Evolutionary conservation across 352 stramenopile species (phyloP).

Genomic region (Blastocystis sp.): DNA sequence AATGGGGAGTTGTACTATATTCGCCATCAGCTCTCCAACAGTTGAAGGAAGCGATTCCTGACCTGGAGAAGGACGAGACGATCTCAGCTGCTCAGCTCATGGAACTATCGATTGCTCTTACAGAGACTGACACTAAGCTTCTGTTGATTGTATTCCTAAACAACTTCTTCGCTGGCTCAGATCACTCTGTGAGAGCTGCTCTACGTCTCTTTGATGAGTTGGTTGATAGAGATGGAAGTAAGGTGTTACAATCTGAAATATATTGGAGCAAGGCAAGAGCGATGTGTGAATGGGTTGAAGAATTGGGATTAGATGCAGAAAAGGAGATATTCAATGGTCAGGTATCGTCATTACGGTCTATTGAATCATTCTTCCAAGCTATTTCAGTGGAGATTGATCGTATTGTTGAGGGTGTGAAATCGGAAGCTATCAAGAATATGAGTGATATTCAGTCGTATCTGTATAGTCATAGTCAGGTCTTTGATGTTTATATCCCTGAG

Average conservation of each 20-base stretch:
- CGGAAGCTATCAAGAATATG: not conserved
- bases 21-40: not conserved
- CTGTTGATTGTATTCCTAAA: slow-evolving; percentile 25
- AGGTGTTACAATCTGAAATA: not conserved
- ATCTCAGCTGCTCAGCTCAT: not conserved
- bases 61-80: not conserved
- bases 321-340: slow-evolving; percentile 5
- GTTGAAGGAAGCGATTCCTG: not conserved
- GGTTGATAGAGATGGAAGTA: not conserved
- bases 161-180: not conserved
- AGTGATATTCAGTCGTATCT: not conserved
- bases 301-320: not conserved
- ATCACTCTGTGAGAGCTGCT: not conserved
- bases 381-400: not conserved
- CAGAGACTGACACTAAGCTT: not conserved
- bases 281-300: not conserved
- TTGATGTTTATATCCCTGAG: not conserved
- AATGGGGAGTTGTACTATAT: slow-evolving; percentile 65
- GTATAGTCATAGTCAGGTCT: not conserved
- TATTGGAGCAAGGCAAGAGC: not conserved
- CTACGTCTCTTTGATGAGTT: not conserved
- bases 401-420: not conserved
- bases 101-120: not conserved
- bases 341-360: not conserved
- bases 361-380: not conserved